Percentiles rank a stretch among this genome's conserved stretches.
phyloP scores from a whole-genome alignment of 2,329 filamentous ascomycete species.

The Neurospora sp. region DNA sequence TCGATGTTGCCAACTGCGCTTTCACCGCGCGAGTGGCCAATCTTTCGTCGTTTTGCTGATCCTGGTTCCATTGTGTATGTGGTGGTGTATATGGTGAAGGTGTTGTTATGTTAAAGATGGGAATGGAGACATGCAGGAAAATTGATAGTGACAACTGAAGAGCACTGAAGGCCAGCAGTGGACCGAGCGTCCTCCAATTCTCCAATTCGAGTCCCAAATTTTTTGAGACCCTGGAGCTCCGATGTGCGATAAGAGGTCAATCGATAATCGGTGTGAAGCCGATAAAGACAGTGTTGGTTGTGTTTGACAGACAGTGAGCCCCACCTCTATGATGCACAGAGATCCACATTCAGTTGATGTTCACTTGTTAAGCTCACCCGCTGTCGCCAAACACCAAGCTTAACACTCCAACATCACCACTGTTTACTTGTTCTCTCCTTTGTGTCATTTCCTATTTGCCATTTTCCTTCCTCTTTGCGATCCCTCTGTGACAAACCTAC shows the following conservation, averaged over 20 bases:
- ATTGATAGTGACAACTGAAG: background rate
- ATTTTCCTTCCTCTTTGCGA: background rate
- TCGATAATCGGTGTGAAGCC: too few species aligned
- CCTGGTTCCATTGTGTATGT: constrained; percentile 20
- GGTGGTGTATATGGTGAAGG: background rate
- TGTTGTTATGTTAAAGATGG: background rate
- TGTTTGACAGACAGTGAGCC: background rate
- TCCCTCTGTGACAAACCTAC: background rate
- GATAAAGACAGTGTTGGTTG: background rate
- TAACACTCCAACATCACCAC: background rate
- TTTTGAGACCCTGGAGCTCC: constrained; percentile 2
- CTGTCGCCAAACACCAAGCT: background rate
- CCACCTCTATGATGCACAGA: background rate
- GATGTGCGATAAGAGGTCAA: constrained; percentile 12
- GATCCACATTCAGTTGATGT: background rate
- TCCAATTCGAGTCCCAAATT: background rate
- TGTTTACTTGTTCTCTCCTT: background rate
- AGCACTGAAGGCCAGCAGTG: background rate
- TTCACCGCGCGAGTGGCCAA: constrained; percentile 18
- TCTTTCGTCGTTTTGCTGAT: constrained; percentile 26
- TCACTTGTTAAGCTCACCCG: background rate
- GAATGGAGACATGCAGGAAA: background rate
- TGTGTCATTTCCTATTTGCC: background rate
- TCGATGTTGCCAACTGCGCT: constrained; percentile 16
- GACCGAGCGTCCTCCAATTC: background rate